These are phyloP conservation scores for Solanum medicagineum DNA, from an alignment of 257 asterid species.

Conservation along the genomic window DNA sequence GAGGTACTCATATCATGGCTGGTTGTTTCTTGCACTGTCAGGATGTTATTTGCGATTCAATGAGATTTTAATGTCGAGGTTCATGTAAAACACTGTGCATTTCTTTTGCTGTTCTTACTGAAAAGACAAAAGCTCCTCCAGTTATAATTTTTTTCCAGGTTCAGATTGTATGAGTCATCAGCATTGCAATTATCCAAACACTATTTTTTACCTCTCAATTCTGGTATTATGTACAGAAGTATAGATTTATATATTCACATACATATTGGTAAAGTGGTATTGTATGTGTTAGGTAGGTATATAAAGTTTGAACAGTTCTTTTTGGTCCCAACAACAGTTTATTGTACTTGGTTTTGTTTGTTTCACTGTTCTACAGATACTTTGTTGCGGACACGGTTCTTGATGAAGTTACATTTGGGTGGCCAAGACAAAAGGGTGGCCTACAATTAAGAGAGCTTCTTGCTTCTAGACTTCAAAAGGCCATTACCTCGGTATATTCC, in stretches of 20 bases:
- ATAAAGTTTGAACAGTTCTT: not conserved
- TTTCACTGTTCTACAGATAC: slow-evolving; percentile 31
- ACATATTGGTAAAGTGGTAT: not conserved
- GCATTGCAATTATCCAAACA: not conserved
- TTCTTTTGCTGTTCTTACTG: not conserved
- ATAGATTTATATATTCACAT: not conserved
- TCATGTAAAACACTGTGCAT: not conserved
- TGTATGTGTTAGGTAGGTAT: not conserved
- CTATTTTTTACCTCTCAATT: not conserved
- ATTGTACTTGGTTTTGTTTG: slow-evolving; percentile 4
- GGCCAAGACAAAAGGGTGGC: slow-evolving; percentile 85
- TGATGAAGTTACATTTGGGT: slow-evolving; percentile 86
- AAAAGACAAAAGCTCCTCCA: not conserved
- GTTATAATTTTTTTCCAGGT: not conserved
- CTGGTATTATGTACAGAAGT: not conserved
- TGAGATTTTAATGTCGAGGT: not conserved
- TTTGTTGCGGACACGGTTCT: slow-evolving; percentile 86
- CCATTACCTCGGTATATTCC: slow-evolving; percentile 58
- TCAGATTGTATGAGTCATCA: not conserved
- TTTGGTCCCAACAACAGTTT: not conserved
- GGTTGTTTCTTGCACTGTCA: not conserved
- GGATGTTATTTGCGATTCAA: not conserved
- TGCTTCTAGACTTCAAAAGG: slow-evolving; percentile 75
- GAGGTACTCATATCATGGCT: slow-evolving; percentile 34
- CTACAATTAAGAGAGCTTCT: slow-evolving; percentile 69